These are phyloP conservation scores for Pleurotus salmoneostramineus DNA, from an alignment of 768 basidiomycete species.

Conservation along the genomic window DNA sequence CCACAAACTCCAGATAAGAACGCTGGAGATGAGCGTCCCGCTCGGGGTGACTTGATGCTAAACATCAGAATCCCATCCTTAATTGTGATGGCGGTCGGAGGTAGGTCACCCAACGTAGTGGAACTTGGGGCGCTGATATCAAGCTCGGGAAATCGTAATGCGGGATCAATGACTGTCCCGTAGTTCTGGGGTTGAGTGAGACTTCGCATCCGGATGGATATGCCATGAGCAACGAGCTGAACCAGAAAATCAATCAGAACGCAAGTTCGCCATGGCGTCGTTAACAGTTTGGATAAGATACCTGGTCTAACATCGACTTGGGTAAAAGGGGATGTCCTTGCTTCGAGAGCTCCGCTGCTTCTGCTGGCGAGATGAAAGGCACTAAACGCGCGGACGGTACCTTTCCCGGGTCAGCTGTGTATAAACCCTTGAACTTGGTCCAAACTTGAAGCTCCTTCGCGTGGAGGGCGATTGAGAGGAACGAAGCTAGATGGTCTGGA, in stretches of 20 bases:
- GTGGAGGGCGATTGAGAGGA: neutral
- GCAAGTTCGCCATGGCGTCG: neutral
- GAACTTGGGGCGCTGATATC: neutral
- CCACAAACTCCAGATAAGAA: constrained; percentile 5
- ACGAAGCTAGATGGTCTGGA: neutral
- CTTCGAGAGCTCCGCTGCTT: neutral
- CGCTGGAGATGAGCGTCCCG: neutral
- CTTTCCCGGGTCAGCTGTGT: constrained; percentile 4
- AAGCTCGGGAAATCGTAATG: neutral
- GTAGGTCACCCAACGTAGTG: neutral
- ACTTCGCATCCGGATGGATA: constrained; percentile 1
- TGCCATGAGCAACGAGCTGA: neutral
- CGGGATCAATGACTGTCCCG: constrained; percentile 1
- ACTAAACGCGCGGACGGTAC: constrained; percentile 1
- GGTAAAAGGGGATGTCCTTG: neutral
- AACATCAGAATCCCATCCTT: constrained; percentile 1
- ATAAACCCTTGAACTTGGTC: neutral
- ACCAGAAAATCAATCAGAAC: neutral
- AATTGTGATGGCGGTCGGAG: constrained; percentile 1
- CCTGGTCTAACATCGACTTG: neutral
- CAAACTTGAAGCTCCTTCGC: constrained; percentile 3
- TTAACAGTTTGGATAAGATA: neutral
- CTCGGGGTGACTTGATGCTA: neutral
- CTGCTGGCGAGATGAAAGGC: constrained; percentile 1
- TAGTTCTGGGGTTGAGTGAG: neutral